Base-by-base conservation (phyloP, 306 rosid genomes). In the Hippophae gyantsensis region DNA sequence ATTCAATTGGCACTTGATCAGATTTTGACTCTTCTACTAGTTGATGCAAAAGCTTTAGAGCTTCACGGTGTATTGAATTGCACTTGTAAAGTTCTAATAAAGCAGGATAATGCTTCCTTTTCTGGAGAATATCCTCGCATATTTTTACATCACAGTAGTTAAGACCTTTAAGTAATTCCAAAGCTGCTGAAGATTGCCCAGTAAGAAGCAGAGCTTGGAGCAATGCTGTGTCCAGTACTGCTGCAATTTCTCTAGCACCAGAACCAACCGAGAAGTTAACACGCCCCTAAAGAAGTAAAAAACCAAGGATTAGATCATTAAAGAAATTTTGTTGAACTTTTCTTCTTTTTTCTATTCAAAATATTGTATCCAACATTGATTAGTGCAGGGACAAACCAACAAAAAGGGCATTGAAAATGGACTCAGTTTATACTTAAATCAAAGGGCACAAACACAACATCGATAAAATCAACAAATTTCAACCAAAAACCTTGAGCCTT, bases 171-270 rank as follows among this genome's bases (percentile, higher is more conserved):
- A 93, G 73, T 58, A 93, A 76, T 61, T 93, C 97, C 61, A 86
- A 72, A 58, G 83, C 94, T 11, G 54, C 82, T 9, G 81, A 74
- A 68, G 90, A 64, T 63, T 88, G 99, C 69, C 95, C 95, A 52
- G 99, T 88, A 58, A 88, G 84, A 84, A 86, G 88, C 72, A 93
- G 73, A 11, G 97, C 96, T 77, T 92, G 99, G 52, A 88, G 96
- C 56, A 88, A 73, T 38, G 90, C 88, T 52, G 97, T 93, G 72
- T 93, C 99, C 62, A 93, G 82, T 70, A 93, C 66, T 14, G 95
- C 81, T 56, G 99, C 97, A 90, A 86, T 78, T 74, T 93, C 97
- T 74, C 97, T 73, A 57, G 99, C 94, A 69, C 82, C 84, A 48
- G 99, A 88, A 66, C 94, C 60, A 65, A 93, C 64, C 44, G 78